Base-by-base conservation (phyloP, 768 basidiomycete species). In the Mycena rebaudengoi region DNA sequence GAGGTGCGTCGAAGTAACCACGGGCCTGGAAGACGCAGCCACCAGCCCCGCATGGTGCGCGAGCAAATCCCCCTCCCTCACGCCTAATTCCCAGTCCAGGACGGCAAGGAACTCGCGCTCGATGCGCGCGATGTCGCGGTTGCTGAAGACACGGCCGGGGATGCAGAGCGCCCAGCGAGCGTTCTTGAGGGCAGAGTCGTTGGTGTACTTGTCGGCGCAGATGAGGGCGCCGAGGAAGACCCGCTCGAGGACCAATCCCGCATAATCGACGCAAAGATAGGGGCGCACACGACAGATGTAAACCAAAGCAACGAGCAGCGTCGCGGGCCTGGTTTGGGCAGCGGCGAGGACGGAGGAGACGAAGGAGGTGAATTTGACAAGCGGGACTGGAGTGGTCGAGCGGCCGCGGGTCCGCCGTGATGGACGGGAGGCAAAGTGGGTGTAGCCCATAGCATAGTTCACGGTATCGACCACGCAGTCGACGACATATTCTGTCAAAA, bases 121-220 rank as follows among this genome's bases (percentile, higher is more conserved):
- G 60, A 85, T 83, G 52, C 83, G 77, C 44, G 81, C 83, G 8
- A 84, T 76, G 59, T 85, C 83, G 30, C 83, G 80, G 64, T 81
- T 82, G 58, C 83, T 80, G 59, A 85, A 85, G 16, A 84, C 81
- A 5, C 81, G n/a, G n/a, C n/a, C n/a, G n/a, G n/a, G 79, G 0
- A 84, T 83, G 68, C 82, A 84, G 23, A 81, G 71, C 16, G 83
- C 81, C 87, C 87, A 88, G 70, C 88, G 86, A 44, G 83, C 76
- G 78, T 88, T 88, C 78, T 49, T 48, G 13, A 59, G 46, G 18
- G 57, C 40, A 10, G 14, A 35, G 30, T 59, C 57, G 29, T 59
- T 43, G 25, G 57, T 49, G 45, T 59, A 59, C 45, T 59, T 59
- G 8, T 12, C 6, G n/a, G 57, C 57, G 12, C 16, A 29, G 33